phyloP scores from a whole-genome alignment of 345 rosid species.

The Dipteronia dyeriana region DNA sequence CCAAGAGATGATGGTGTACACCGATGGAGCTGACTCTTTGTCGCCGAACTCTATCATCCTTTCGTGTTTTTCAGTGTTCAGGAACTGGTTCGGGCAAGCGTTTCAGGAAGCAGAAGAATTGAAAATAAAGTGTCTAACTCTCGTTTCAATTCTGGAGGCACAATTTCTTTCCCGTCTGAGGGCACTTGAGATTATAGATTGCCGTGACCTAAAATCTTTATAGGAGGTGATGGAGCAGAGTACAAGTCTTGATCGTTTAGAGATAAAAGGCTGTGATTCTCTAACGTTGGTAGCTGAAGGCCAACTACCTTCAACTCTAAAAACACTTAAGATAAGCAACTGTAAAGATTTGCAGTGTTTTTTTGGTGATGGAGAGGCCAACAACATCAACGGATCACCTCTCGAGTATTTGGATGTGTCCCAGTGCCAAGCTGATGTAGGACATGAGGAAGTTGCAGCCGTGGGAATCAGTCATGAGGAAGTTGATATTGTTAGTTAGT shows the following conservation, averaged over 20 bases:
- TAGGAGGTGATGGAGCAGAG: not conserved
- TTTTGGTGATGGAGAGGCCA: not conserved
- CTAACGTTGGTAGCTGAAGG: not conserved
- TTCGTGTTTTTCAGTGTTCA: too few relatives aligned
- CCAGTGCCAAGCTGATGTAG: not conserved
- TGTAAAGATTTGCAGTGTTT: slow-evolving; percentile 13
- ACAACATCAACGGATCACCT: not conserved
- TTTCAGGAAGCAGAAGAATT: not conserved
- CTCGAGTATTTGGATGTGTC: not conserved
- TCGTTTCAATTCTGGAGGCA: not conserved
- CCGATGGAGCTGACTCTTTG: not conserved
- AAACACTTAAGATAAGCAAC: not conserved
- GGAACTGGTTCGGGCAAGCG: too few relatives aligned
- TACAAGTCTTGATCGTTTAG: not conserved
- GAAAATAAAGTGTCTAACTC: not conserved
- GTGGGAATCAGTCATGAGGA: too few relatives aligned
- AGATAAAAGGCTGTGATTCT: not conserved
- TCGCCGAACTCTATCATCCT: too few relatives aligned
- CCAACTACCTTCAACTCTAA: not conserved
- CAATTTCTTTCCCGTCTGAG: not conserved
- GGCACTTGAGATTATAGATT: not conserved
- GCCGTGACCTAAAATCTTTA: not conserved
- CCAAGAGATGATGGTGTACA: not conserved
- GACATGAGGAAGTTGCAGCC: too few relatives aligned
- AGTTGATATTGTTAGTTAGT: too few relatives aligned